Evolutionary conservation across 768 basidiomycete genomes (phyloP), one percentile per base, ranked within the genome.

Genomic region (Fibroporia radiculosa): DNA sequence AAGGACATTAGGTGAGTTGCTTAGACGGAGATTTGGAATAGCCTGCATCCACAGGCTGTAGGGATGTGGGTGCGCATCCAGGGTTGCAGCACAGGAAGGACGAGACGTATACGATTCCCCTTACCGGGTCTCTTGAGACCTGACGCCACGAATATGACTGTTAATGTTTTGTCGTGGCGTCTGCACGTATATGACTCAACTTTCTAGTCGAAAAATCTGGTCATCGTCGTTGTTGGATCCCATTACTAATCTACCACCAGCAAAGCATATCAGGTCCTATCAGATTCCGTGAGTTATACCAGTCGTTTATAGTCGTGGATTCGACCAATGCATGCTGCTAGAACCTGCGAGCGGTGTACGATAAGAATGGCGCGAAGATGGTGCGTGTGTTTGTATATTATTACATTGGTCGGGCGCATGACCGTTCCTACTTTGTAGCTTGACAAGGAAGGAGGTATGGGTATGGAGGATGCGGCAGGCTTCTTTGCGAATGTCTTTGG

Each of bases 401-500:
- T 23, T 3, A 37, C 11, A 12, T 42, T 16, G 10, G 20, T 31
- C 46, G 37, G 49, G 8, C 40, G 23, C 4, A 11, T 43, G 22
- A 43, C 47, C 1, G 49, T 34, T 11, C 4, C 7, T 40, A 4
- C 39, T 40, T 34, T 34, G 23, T 46, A 82, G 82, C 71, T 75
- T 47, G 87, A 88, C 63, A 84, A 82, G 57, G 86, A 89, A 55
- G 82, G 85, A n/a, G 77, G 72, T 13, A 60, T 76, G 35, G 80
- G 73, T 31, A 85, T 93, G 76, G 86, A 91, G 36, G 93, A 99
- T 57, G 92, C 96, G 3, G 84, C 88, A 28, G 85, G 87, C 47
- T 88, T 99, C 72, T 99, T 99, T 59, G 85, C 89, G 16, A 84
- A 87, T 57, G 88, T 98, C 13, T 99, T 99, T 60, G 93, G 93